These are phyloP conservation scores for Salix brachista DNA, from an alignment of 345 rosid species.

Conservation along the genomic window DNA sequence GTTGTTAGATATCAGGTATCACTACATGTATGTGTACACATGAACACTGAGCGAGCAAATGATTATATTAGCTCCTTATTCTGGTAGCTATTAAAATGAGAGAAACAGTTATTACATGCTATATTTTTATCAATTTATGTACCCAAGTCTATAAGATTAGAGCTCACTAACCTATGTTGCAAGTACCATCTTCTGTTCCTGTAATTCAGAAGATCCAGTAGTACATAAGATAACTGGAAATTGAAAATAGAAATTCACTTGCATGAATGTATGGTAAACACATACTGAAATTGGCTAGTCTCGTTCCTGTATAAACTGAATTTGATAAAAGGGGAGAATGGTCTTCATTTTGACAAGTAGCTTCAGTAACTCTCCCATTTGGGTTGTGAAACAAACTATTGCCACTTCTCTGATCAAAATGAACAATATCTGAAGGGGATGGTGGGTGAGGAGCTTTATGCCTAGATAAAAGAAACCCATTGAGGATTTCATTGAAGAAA, in stretches of 20 bases:
- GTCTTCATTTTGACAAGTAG: constrained; percentile 40
- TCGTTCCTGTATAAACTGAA: constrained; percentile 24
- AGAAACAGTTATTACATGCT: too few species aligned
- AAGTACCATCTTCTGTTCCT: constrained; percentile 40
- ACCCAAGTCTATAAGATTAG: neutral
- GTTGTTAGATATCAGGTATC: constrained; percentile 3
- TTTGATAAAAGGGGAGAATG: constrained; percentile 45
- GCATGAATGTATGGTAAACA: constrained; percentile 9
- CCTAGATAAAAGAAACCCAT: constrained; percentile 76
- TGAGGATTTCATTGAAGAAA: constrained; percentile 86
- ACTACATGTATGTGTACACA: neutral
- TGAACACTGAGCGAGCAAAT: neutral
- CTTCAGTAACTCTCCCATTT: constrained; percentile 34
- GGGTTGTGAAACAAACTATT: constrained; percentile 30
- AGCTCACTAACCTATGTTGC: constrained; percentile 37
- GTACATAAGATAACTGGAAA: constrained; percentile 1
- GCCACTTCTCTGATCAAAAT: constrained; percentile 34
- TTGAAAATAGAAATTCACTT: constrained; percentile 16
- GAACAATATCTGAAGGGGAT: constrained; percentile 53
- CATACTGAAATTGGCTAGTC: constrained; percentile 41
- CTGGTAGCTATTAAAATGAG: neutral
- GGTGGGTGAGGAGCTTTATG: constrained; percentile 83
- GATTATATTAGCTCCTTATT: neutral
- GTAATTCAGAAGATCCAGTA: constrained; percentile 7
- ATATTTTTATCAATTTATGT: neutral